Base-by-base conservation (phyloP, 2,329 filamentous ascomycete genomes). In the Fusarium coicis region DNA sequence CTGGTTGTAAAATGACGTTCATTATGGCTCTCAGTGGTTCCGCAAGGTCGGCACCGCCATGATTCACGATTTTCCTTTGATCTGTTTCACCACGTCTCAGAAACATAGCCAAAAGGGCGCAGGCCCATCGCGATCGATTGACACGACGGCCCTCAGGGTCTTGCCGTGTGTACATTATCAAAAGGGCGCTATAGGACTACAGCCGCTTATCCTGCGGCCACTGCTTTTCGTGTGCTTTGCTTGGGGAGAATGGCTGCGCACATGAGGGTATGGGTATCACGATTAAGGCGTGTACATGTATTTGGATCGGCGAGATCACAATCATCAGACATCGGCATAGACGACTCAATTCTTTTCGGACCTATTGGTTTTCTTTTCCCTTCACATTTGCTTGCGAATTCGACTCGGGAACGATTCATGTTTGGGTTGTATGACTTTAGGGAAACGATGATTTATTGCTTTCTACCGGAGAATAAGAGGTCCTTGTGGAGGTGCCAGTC, bases 31-130 rank as follows among this genome's bases (percentile, higher is more conserved):
- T 73, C 55, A 72, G 71, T 66, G 68, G 66, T 78, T 79, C 77
- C 77, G 79, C 76, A 76, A 76, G 81, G 70, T 81, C 78, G 81
- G 82, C 68, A 78, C 79, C 77, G 76, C 76, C 79, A 84, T 79
- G 81, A 84, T 74, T 79, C 84, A 84, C 79, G 82, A 84, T 78
- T 83, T 80, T 80, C 78, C 74, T 80, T 80, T 73, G 77, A 76
- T 78, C 75, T 81, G 80, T 82, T 79, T 79, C 76, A 78, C 74
- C 77, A 79, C 67, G 73, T 67, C 74, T 62, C 68, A 72, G 70
- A 75, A 74, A 62, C 73, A 74, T 64, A 68, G 72, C 66, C 70
- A 73, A 68, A 73, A 56, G 76, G 77, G 70, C 66, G 63, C 70
- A 63, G 72, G 76, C 69, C 70, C 68, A 70, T 57, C 64, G 57